phyloP scores from a whole-genome alignment of 371 early-diverging fungal species.

The Gilbertella persicaria region DNA sequence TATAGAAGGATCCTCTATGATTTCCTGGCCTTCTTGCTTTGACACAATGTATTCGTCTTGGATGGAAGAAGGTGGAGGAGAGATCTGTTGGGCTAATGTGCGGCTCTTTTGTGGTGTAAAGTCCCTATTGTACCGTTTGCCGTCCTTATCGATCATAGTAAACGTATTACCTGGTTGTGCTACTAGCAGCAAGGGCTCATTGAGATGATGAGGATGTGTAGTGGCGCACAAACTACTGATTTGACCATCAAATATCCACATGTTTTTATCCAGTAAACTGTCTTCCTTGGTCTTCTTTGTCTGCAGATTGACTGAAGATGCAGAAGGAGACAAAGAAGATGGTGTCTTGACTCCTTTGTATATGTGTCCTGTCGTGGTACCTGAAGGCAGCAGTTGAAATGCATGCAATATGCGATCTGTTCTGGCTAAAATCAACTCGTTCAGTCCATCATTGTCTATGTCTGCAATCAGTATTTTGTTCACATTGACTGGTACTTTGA shows the following conservation, averaged over 20 bases:
- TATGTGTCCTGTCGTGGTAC: constrained; percentile 5
- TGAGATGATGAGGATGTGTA: constrained; percentile 39
- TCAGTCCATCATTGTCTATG: constrained; percentile 74
- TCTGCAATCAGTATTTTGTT: constrained; percentile 77
- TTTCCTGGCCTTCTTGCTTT: constrained; percentile 1
- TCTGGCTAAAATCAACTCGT: constrained; percentile 78
- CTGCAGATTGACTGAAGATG: constrained; percentile 12
- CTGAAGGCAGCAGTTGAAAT: constrained; percentile 46
- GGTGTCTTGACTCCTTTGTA: constrained; percentile 23
- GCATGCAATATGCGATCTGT: constrained; percentile 81
- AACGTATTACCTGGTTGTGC: constrained; percentile 68
- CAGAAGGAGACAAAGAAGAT: constrained; percentile 21
- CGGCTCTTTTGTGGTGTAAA: constrained; percentile 40
- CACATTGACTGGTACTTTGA: constrained; percentile 80
- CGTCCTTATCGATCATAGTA: constrained; percentile 58
- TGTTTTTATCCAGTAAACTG: constrained; percentile 48
- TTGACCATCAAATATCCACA: constrained; percentile 67
- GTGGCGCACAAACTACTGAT: constrained; percentile 47
- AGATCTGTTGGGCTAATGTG: neutral
- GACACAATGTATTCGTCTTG: neutral
- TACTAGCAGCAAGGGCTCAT: constrained; percentile 54
- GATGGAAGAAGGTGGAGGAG: neutral
- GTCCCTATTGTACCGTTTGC: constrained; percentile 53
- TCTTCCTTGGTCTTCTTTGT: neutral
- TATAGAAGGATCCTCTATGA: neutral